phyloP scores from a whole-genome alignment of 1,284 basidiomycete genomes.

The Exsudoporus floridanus region DNA sequence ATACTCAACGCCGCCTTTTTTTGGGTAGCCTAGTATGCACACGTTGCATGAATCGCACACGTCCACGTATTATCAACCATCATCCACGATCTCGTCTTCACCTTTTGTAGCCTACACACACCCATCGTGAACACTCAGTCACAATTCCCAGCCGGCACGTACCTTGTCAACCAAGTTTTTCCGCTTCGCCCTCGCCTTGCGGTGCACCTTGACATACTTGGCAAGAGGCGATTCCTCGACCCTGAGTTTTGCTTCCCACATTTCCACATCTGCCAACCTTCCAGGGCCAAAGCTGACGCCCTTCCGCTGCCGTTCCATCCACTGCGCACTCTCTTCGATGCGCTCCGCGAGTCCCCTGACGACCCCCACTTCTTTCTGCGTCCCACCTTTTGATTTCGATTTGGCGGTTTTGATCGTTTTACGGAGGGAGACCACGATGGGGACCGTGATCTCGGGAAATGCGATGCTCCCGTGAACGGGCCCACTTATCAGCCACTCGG shows the following conservation, averaged over 20 bases:
- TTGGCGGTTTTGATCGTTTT: slow-evolving; percentile 66
- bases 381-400: slow-evolving; percentile 37
- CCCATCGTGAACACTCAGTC: not conserved
- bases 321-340: slow-evolving; percentile 78
- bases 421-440: slow-evolving; percentile 71
- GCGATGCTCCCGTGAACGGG: slow-evolving; percentile 79
- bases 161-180: slow-evolving; percentile 78
- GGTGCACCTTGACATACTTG: slow-evolving; percentile 77
- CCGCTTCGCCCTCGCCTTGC: slow-evolving; percentile 78
- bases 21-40: not conserved
- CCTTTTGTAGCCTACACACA: slow-evolving; percentile 61
- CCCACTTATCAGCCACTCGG: slow-evolving; percentile 72
- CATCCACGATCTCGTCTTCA: slow-evolving; percentile 66
- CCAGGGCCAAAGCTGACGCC: slow-evolving; percentile 74
- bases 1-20: slow-evolving; percentile 1
- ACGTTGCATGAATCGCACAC: not conserved
- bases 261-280: slow-evolving; percentile 63
- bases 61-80: slow-evolving; percentile 27
- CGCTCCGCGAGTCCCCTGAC: slow-evolving; percentile 82
- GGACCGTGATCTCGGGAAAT: slow-evolving; percentile 93
- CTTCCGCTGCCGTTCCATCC: slow-evolving; percentile 70
- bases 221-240: slow-evolving; percentile 75
- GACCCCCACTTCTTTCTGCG: slow-evolving; percentile 55
- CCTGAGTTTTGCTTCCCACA: slow-evolving; percentile 67
- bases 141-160: slow-evolving; percentile 12